These are phyloP conservation scores for Russula brevipes DNA, from an alignment of 768 basidiomycete species.

Conservation along the genomic window DNA sequence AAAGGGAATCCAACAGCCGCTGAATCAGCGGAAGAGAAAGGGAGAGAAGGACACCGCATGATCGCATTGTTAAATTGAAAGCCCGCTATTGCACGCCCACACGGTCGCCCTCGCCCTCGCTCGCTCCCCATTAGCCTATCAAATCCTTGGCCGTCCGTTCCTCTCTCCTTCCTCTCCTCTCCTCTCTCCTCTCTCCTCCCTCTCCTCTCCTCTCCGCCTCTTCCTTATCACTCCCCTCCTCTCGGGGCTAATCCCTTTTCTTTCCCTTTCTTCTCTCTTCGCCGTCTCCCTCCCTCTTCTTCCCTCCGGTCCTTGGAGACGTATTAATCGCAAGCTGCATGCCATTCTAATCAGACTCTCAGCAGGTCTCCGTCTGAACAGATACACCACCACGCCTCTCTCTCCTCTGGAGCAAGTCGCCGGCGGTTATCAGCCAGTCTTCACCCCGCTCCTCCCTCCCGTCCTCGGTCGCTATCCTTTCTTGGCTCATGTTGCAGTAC, in stretches of 20 bases:
- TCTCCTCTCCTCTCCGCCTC: neutral
- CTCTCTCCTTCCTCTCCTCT: neutral
- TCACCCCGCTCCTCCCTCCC: constrained; percentile 26
- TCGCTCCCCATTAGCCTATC: constrained; percentile 11
- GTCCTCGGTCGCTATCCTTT: neutral
- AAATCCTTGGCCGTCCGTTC: neutral
- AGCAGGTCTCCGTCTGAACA: constrained; percentile 58
- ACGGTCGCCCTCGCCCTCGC: constrained; percentile 15
- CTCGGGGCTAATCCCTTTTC: neutral
- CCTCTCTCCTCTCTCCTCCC: neutral
- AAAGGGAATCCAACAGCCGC: neutral
- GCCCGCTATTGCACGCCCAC: constrained; percentile 29
- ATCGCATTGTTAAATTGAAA: constrained; percentile 21
- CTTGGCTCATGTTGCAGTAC: constrained; percentile 35
- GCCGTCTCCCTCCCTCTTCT: neutral
- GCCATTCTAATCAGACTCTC: constrained; percentile 40
- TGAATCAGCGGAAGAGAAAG: neutral
- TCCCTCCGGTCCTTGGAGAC: constrained; percentile 6
- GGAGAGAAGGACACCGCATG: constrained; percentile 15
- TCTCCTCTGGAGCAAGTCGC: constrained; percentile 27
- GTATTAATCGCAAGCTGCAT: constrained; percentile 21
- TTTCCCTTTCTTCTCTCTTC: neutral
- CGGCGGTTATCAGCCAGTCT: constrained; percentile 31
- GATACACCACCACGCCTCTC: constrained; percentile 29
- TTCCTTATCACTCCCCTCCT: no score